Percentiles rank a stretch among this genome's conserved stretches.
Conservation (phyloP, 2,329 filamentous ascomycete genomes). For the Talaromyces sp. region DNA sequence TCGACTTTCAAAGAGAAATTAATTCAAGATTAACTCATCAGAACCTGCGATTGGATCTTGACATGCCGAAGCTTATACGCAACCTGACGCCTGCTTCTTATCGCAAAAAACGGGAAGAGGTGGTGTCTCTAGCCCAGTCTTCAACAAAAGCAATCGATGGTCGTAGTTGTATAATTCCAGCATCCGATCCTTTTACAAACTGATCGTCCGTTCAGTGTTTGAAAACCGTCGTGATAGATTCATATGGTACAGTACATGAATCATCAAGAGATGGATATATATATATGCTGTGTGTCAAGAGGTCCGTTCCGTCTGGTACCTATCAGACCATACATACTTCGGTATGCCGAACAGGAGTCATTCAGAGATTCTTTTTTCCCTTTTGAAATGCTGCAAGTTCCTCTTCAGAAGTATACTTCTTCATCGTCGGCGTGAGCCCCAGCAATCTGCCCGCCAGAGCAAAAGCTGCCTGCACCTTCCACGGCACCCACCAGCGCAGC, state of each 20-base stretch:
- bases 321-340: too few relatives aligned
- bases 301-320: too few relatives aligned
- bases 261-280: too few relatives aligned
- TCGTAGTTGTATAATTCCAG: too few relatives aligned
- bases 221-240: too few relatives aligned
- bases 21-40: too few relatives aligned
- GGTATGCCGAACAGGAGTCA: too few relatives aligned
- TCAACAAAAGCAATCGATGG: not conserved
- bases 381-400: constrained; percentile 6
- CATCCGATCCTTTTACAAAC: too few relatives aligned
- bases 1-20: not conserved
- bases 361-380: not conserved
- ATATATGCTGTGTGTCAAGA: too few relatives aligned
- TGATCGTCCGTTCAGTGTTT: too few relatives aligned
- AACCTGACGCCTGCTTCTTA: not conserved
- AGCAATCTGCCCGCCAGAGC: not conserved
- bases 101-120: not conserved
- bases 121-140: not conserved
- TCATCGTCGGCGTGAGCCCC: constrained; percentile 7
- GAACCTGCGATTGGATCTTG: not conserved
- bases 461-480: constrained; percentile 6
- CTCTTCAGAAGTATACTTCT: constrained; percentile 8
- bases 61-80: not conserved
- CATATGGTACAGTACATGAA: too few relatives aligned
- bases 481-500: constrained; percentile 11